phyloP scores from a whole-genome alignment of 2,329 filamentous ascomycete genomes.

The Cadophora sp. region DNA sequence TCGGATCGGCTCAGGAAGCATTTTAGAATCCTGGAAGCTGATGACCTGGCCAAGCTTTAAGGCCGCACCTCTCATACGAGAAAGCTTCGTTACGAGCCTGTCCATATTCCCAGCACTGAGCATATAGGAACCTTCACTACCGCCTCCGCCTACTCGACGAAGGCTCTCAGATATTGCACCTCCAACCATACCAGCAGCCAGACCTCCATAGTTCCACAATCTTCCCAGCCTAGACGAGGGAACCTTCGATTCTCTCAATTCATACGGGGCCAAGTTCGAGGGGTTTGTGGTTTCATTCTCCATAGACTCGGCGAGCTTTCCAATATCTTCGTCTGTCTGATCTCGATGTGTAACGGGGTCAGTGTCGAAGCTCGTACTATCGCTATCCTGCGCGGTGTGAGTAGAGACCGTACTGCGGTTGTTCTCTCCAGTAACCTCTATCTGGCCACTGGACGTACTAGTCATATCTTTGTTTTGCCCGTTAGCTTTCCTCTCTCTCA shows the following conservation, averaged over 20 bases:
- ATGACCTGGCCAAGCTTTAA: constrained; percentile 98
- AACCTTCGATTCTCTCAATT: constrained; percentile 87
- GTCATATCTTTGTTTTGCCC: constrained; percentile 46
- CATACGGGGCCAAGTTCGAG: constrained; percentile 56
- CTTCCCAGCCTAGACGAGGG: constrained; percentile 86
- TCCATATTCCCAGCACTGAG: constrained; percentile 92
- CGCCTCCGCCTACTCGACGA: constrained; percentile 77
- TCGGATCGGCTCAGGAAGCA: constrained; percentile 87
- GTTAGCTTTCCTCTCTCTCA: constrained; percentile 28
- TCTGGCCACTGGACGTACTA: constrained; percentile 47
- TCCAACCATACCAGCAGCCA: constrained; percentile 94
- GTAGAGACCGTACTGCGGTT: constrained; percentile 48
- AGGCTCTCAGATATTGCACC: constrained; percentile 88
- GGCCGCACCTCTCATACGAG: constrained; percentile 95
- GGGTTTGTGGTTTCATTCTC: constrained; percentile 36
- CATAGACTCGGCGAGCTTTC: constrained; percentile 54
- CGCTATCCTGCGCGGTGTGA: constrained; percentile 9
- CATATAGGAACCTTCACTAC: constrained; percentile 77
- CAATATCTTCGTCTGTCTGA: constrained; percentile 49
- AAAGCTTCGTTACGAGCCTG: constrained; percentile 88
- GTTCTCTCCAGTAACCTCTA: constrained; percentile 40
- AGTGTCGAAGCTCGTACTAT: not conserved
- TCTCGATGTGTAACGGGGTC: constrained; percentile 10
- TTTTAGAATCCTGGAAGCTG: constrained; percentile 96
- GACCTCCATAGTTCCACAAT: constrained; percentile 92